phyloP scores from a whole-genome alignment of 108 stramenopile genomes.

The Schizochytrium sp. region DNA sequence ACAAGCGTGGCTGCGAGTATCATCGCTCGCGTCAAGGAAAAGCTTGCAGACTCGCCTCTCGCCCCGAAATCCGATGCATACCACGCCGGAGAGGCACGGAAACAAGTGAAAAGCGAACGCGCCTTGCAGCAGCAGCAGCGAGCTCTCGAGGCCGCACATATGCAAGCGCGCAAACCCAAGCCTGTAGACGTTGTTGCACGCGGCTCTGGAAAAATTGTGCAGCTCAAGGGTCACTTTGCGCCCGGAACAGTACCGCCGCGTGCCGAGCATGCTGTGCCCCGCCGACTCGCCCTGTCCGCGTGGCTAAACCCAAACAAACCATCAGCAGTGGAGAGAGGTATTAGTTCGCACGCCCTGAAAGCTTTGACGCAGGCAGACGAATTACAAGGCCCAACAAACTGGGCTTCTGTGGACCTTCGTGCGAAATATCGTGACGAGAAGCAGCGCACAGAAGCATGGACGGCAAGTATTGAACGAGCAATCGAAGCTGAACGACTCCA shows the following conservation, averaged over 20 bases:
- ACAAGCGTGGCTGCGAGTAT: background rate
- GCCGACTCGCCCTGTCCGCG: background rate
- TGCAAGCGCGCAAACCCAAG: background rate
- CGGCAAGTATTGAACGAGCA: background rate
- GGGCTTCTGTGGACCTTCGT: background rate
- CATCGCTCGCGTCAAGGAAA: background rate
- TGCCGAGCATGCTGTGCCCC: background rate
- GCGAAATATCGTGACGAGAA: background rate
- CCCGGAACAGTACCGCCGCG: background rate
- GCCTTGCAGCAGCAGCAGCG: background rate
- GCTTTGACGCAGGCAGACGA: background rate
- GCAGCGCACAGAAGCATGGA: background rate
- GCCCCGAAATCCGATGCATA: background rate
- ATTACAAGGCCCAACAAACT: background rate
- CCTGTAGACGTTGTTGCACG: background rate
- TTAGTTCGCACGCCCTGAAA: background rate
- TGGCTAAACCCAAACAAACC: constrained; percentile 15
- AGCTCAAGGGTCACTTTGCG: background rate
- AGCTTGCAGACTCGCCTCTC: background rate
- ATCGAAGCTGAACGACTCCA: background rate
- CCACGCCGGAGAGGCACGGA: background rate
- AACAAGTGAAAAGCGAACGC: background rate
- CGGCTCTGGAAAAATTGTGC: background rate
- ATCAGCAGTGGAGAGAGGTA: background rate
- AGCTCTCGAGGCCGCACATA: background rate